Evolutionary conservation across 2,329 filamentous ascomycete genomes (phyloP), one percentile per base, ranked within the genome.

Genomic region (Ophiostoma novo-ulmi): DNA sequence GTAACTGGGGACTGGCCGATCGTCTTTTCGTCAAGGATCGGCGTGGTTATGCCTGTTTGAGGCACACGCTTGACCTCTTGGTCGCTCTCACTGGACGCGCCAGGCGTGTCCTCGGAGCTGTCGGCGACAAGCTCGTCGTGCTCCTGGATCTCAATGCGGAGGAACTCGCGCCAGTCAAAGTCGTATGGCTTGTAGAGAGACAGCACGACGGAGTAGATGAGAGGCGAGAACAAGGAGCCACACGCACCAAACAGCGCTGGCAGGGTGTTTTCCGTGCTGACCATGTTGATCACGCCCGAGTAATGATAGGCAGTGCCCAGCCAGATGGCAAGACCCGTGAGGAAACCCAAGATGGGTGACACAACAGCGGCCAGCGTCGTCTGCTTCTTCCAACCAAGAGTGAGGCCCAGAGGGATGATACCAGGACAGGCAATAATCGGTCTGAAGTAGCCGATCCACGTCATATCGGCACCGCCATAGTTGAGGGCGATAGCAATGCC

Each of bases 211-310:
- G 82, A 83, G 73, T 82, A 84, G 0, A 84, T 70, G 0, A 78
- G 79, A 0, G 83, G 83, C 0, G 81, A 80, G 74, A 84, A 83
- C 71, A 82, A 80, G 0, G 82, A 82, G 0, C 77, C 79, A 26
- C 81, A 78, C 0, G 81, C 79, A 1, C 81, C 83, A 70, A 82
- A 84, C 0, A 84, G 76, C 1, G 80, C 79, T 0, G 82, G 82
- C 0, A 82, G 74, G 7, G 79, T 78, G 3, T 76, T 74, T 68
- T 78, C 79, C 0, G 79, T 81, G 0, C 77, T 80, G 1, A 72
- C 73, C 35, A 81, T 76, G 67, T 71, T 79, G 71, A 81, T 79
- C 0, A 44, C 71, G 1, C 80, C 80, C 11, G 73, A 77, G 1
- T 78, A 75, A 20, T 76, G 74, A 61, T 76, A 75, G 0, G 80